Base-by-base conservation (phyloP, 768 basidiomycete species). In the Suillus spraguei region DNA sequence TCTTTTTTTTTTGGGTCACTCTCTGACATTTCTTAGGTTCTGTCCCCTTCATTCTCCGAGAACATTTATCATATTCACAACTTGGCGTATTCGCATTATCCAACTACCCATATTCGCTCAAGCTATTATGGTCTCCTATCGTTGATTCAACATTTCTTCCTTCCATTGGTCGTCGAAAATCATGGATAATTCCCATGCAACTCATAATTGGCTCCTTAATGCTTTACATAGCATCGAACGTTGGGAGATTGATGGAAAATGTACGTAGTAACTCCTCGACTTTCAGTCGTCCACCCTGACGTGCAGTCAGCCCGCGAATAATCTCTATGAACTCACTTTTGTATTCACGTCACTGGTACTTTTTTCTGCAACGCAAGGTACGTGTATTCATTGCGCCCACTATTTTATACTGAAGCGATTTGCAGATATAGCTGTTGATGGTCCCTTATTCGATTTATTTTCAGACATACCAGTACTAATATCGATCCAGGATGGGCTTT, bases 101-200 rank as follows among this genome's bases (percentile, higher is more conserved):
- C 55, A 91, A 89, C 70, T 97, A 96, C 77, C 95, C 95, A 5
- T 99, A 99, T 80, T 97, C 95, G 24, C 86, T 99, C 70, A 99
- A 99, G 79, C 77, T 99, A 65, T 76, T 99, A 67, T 99, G 97
- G 96, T 97, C 95, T 8, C 97, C 97, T 59, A 90, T 99, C 65
- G 94, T 99, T 61, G 97, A 99, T 72, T 92, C 97, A 2, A 80
- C 91, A 66, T 99, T 91, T 76, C 81, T 90, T 70, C 78, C 86
- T 42, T 89, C 86, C 47, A 68, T 96, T 65, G 97, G 97, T n/a
- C 89, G 97, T 58, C 84, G 97, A 66, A 99, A 98, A 77, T 95
- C 94, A 65, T 99, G 97, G 97, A 99, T 99, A 68, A 90, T 99
- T 65, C 97, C 97, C 50, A 97, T 99, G 84, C 97, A 99, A 74